Evolutionary conservation across 768 basidiomycete genomes (phyloP), one percentile per base, ranked within the genome.

Genomic region (Melanogaster broomeanus): DNA sequence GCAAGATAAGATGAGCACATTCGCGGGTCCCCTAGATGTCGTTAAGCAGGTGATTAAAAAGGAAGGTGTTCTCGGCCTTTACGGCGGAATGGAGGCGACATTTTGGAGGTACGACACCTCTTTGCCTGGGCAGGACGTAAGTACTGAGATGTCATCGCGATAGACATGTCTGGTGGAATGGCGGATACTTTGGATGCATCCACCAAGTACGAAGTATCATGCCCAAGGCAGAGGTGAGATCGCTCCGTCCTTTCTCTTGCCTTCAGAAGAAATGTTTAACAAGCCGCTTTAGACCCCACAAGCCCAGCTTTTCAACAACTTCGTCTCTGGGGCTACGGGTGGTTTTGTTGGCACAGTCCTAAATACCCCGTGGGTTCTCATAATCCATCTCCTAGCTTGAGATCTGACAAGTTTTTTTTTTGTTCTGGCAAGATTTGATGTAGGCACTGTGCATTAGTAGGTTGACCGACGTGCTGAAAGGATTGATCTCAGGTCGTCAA

Each of bases 1-100:
- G 33, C 97, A 98, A 74, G 95, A 98, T 70, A 97, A 97, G 70
- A 77, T 81, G 22, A 92, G 90, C 57, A 92, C 87, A 1, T 98
- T 86, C 73, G 84, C 84, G 22, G 96, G 97, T 3, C 95, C 97
- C 0, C 79, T 93, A 67, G 95, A 96, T 53, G 96, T 96, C 15
- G 80, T 99, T 16, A 85, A 80, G 58, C 84, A 91, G 59, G 77
- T 93, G 25, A 68, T 97, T 42, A 77, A 68, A 60, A 87, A 85
- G 52, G 85, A 92, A 30, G 96, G 96, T 25, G 44, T 89, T 4
- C 72, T 98, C 0, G 95, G 93, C 18, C 72, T 98, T 22, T 98
- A 98, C 64, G 84, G 84, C 21, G 95, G 97, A 31, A 95, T 98
- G 89, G 97, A 98, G 67, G 83, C 93, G 12, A 98, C 96, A 2